Base-by-base conservation (phyloP, 495 filamentous ascomycete genomes). In the Aspergillus cavernicola region DNA sequence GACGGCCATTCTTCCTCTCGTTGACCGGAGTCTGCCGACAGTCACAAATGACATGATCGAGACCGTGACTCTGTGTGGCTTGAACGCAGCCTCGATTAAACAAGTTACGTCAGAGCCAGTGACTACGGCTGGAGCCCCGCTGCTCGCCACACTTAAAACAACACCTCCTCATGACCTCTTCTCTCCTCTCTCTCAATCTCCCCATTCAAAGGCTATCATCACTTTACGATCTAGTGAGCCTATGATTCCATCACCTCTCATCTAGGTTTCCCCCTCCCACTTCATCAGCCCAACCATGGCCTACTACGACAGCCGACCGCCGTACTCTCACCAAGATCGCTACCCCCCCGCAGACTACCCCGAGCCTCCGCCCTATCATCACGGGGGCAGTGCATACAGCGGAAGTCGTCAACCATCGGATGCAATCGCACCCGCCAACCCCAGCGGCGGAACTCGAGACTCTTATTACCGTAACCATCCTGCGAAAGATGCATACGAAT, bases 401-500 rank as follows among this genome's bases (percentile, higher is more conserved):
- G 50, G 36, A 46, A 33, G 58, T 28, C n/a, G n/a, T n/a, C n/a
- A n/a, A n/a, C n/a, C n/a, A n/a, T n/a, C n/a, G n/a, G 81, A 81
- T 41, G 60, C 84, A 35, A 71, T 87, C 22, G 77, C 77, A 44
- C 77, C 78, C 15, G 37, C 43, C 42, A 63, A 70, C 43, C 71
- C 77, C 52, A 80, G 84, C 53, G 76, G 77, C 57, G 84, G 85
- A 50, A 72, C 84, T 23, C 78, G 87, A 55, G 86, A 89, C 67
- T 82, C 87, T 67, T 75, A 88, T 39, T 78, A 75, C 53, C 80
- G 84, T 42, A 83, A 87, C 28, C 88, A 85, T 55, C 84, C 82
- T 0, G 83, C 86, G 12, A 66, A 62, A 45, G 69, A 72, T 23
- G 67, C 65, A 51, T 84, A 66, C 68, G 65, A 71, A 51, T 71